A percentile compares a stretch with the other conserved stretches of the same genome.
These are phyloP conservation scores for Bifiguratus adelaidae DNA, from an alignment of 192 early-diverging fungal genomes.

Conservation along the genomic window DNA sequence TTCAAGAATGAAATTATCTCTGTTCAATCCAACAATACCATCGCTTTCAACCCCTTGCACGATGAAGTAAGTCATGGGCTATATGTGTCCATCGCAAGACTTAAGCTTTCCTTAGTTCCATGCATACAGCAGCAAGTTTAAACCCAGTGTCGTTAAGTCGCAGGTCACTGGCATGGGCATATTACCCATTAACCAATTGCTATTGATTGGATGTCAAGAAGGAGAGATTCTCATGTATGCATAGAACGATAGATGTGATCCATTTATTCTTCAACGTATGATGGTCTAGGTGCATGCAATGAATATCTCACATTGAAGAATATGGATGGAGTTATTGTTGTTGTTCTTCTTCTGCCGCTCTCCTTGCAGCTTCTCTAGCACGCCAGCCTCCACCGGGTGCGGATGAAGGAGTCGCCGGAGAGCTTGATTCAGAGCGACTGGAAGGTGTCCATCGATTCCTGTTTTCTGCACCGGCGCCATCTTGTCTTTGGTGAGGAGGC, in stretches of 20 bases:
- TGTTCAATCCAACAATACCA: conserved; percentile 42
- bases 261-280: too few species aligned
- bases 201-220: conserved; percentile 42
- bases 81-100: background rate
- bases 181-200: conserved; percentile 41
- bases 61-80: conserved; percentile 33
- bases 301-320: too few species aligned
- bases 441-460: too few species aligned
- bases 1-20: conserved; percentile 52
- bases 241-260: conserved; percentile 6
- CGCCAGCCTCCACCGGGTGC: conserved; percentile 3
- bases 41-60: conserved; percentile 46
- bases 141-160: conserved; percentile 38
- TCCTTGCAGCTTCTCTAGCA: conserved; percentile 4
- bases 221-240: conserved; percentile 48
- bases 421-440: background rate
- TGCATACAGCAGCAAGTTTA: conserved; percentile 48
- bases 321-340: too few species aligned
- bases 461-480: too few species aligned
- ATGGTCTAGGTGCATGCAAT: too few species aligned
- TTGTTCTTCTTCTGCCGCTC: too few species aligned
- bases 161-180: conserved; percentile 37
- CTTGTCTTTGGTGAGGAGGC: too few species aligned
- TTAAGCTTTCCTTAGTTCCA: conserved; percentile 22
- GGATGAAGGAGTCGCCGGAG: background rate